These are phyloP conservation scores for Mucor lusitanicus DNA, from an alignment of 371 early-diverging fungal genomes.

Conservation along the genomic window DNA sequence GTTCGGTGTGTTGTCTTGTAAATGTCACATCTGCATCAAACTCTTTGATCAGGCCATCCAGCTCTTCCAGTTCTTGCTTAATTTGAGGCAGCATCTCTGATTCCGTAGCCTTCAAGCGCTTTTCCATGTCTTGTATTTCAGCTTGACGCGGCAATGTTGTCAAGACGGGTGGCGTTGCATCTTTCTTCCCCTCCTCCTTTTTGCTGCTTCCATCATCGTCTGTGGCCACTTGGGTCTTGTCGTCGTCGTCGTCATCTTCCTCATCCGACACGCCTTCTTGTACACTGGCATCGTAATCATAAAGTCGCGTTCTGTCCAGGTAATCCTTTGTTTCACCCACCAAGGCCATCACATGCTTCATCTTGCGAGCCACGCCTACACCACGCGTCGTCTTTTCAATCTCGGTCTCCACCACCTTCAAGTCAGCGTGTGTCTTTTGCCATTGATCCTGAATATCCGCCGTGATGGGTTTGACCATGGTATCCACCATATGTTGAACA, in stretches of 20 bases:
- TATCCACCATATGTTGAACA: background rate
- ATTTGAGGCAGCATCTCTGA: conserved; percentile 18
- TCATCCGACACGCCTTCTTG: background rate
- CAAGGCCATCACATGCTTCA: conserved; percentile 36
- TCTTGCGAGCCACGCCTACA: conserved; percentile 33
- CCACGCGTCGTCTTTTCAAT: conserved; percentile 24
- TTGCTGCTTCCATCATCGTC: background rate
- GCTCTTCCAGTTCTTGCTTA: conserved; percentile 10
- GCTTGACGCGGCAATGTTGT: conserved; percentile 12
- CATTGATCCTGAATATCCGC: conserved; percentile 19
- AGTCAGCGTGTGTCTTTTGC: conserved; percentile 1
- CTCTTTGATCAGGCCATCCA: conserved; percentile 4
- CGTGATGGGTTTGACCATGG: background rate
- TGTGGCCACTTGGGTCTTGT: background rate
- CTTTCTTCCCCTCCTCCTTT: background rate
- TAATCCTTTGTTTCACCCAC: conserved; percentile 42
- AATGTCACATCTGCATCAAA: conserved; percentile 20
- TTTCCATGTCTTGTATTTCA: conserved; percentile 8
- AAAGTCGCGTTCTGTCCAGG: conserved; percentile 2
- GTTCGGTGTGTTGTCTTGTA: conserved; percentile 18
- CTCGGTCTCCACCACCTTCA: conserved; percentile 4
- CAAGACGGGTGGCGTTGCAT: background rate
- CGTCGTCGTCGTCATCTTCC: conserved; percentile 14
- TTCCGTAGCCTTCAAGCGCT: background rate
- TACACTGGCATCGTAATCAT: conserved; percentile 1